Evolutionary conservation across 108 stramenopile species (phyloP), one percentile per base, ranked within the genome.

Genomic region (Cyclotella choctawhatcheeana): DNA sequence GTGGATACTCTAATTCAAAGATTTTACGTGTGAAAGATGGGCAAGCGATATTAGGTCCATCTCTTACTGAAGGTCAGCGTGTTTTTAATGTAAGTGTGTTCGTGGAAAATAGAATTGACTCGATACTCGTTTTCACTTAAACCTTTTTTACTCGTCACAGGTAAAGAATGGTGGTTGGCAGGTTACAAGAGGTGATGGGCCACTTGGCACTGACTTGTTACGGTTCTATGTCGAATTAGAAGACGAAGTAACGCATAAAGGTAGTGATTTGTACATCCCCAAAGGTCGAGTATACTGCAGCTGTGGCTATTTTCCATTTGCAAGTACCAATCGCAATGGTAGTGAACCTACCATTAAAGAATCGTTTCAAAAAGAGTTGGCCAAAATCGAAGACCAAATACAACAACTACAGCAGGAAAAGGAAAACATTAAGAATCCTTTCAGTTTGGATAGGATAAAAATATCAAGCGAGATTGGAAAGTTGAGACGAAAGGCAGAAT

Each of bases 231-330:
- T 93, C 63, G 87, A 91, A 48, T 32, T 71, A 16, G 84, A 90
- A 13, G 82, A 89, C 59, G 76, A 84, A 43, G 65, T 84, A 18
- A 32, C 64, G 22, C 84, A 85, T 65, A 24, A 52, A 17, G 85
- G 67, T 14, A 30, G 53, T 2, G 90, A 91, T 63, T 80, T 93
- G 2, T 85, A 81, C 58, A 77, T 87, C 40, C 93, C 93, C 0
- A 64, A 63, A 26, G 90, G 90, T 26, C 79, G 90, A 52, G 76
- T 93, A 26, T 93, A 88, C 61, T 84, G 78, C 24, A 88, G 85
- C 25, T 91, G 93, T 69, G 93, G 93, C 17, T 91, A 87, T 76
- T 93, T 93, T 70, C 79, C 86, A 17, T 87, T 77, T 13, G 34
- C 52, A 2, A 29, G 2, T 4, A 30, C 6, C 25, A 53, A 56